These are phyloP conservation scores for Cyclanthera cordifolia DNA, from an alignment of 306 rosid genomes.

Conservation along the genomic window DNA sequence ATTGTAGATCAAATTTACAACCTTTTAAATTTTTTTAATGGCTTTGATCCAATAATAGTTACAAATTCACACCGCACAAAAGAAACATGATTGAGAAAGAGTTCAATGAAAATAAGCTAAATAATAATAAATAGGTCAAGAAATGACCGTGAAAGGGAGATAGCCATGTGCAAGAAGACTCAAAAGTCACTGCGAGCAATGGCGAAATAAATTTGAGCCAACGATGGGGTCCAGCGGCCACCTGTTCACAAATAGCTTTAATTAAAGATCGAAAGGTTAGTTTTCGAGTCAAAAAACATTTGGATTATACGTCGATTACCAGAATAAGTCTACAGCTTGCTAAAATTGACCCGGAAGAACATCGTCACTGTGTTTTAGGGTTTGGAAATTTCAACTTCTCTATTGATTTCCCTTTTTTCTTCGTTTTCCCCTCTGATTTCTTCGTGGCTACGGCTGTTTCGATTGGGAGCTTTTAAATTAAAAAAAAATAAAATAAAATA, in stretches of 20 bases:
- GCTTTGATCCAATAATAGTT: too few relatives aligned
- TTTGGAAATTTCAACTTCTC: not conserved
- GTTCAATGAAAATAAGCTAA: not conserved
- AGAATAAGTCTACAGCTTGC: too few relatives aligned
- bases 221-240: conserved; percentile 1
- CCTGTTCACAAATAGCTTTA: not conserved
- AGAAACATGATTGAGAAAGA: too few relatives aligned
- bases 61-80: too few relatives aligned
- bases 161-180: not conserved
- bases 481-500: not conserved
- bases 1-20: too few relatives aligned
- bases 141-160: not conserved
- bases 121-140: not conserved
- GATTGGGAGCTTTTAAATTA: not conserved
- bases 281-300: not conserved
- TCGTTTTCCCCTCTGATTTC: not conserved
- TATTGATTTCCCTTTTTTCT: not conserved
- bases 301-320: too few relatives aligned
- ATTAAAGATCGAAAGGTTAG: not conserved
- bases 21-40: too few relatives aligned
- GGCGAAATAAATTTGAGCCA: not conserved
- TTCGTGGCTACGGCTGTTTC: not conserved
- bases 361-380: not conserved
- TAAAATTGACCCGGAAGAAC: too few relatives aligned
- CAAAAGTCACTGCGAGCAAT: not conserved